These are phyloP conservation scores for Fusarium nodosum DNA, from an alignment of 2,329 filamentous ascomycete genomes.

Conservation along the genomic window DNA sequence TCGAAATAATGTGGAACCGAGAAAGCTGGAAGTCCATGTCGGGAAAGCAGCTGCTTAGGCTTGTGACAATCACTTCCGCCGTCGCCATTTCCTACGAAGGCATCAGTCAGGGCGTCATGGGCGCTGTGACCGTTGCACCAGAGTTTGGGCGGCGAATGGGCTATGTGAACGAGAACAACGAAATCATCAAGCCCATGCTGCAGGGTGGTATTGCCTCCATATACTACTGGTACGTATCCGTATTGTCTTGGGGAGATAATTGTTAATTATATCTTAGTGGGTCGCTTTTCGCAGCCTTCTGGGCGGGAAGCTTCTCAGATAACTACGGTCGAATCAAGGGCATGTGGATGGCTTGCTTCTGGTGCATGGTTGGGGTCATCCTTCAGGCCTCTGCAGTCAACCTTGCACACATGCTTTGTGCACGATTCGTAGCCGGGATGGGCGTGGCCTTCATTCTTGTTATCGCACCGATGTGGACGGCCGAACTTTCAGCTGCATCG, in stretches of 20 bases:
- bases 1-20: slow-evolving; percentile 16
- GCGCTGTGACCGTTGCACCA: slow-evolving; percentile 60
- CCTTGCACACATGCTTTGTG: slow-evolving; percentile 62
- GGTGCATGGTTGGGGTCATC: slow-evolving; percentile 62
- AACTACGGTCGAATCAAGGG: slow-evolving; percentile 61
- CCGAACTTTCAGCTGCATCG: slow-evolving; percentile 62
- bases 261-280: slow-evolving; percentile 47
- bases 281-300: slow-evolving; percentile 33
- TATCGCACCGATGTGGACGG: slow-evolving; percentile 63
- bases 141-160: slow-evolving; percentile 48
- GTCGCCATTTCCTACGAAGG: slow-evolving; percentile 39
- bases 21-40: slow-evolving; percentile 27
- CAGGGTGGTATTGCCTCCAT: slow-evolving; percentile 20
- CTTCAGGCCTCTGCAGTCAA: slow-evolving; percentile 61
- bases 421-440: slow-evolving; percentile 63
- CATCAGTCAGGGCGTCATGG: slow-evolving; percentile 66
- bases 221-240: slow-evolving; percentile 3
- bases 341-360: slow-evolving; percentile 52
- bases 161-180: slow-evolving; percentile 1
- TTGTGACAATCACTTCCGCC: slow-evolving; percentile 28
- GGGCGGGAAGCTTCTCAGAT: slow-evolving; percentile 49
- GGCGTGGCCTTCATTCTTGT: slow-evolving; percentile 65
- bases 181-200: slow-evolving; percentile 13
- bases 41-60: slow-evolving; percentile 23
- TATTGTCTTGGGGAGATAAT: no score